Percentiles rank a stretch among this genome's conserved stretches.
Evolutionary conservation across 2,329 filamentous ascomycete genomes (phyloP).

Genomic region (Pestalotiopsis sp.): DNA sequence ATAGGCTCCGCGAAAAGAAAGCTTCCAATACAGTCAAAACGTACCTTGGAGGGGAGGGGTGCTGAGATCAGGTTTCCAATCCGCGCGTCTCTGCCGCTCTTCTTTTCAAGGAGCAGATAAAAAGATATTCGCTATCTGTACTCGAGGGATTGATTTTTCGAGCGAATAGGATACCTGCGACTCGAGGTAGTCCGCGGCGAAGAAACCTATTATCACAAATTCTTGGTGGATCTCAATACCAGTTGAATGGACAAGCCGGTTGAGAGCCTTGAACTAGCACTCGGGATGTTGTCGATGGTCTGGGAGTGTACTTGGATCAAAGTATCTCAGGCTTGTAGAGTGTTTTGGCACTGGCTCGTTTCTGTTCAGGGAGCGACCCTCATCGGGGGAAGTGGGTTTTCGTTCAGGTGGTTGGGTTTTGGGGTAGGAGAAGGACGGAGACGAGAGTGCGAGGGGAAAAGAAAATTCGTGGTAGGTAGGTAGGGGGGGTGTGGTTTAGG

Average conservation of each 20-base stretch:
- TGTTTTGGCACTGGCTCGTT: slow-evolving; percentile 35
- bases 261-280: slow-evolving; percentile 17
- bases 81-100: background rate
- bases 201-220: background rate
- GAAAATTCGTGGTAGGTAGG: slow-evolving; percentile 5
- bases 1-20: background rate
- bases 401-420: slow-evolving; percentile 2
- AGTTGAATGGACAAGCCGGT: slow-evolving; percentile 17
- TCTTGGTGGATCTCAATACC: slow-evolving; percentile 2
- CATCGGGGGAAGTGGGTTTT: slow-evolving; percentile 2
- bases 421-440: background rate
- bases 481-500: background rate
- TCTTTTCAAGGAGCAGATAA: background rate
- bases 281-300: slow-evolving; percentile 17
- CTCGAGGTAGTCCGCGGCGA: background rate
- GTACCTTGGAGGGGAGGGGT: background rate
- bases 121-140: background rate
- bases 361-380: slow-evolving; percentile 5
- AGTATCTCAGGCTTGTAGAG: slow-evolving; percentile 41
- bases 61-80: background rate
- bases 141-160: background rate
- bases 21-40: background rate
- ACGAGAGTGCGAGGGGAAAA: background rate
- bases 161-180: background rate
- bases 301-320: slow-evolving; percentile 39